phyloP scores from a whole-genome alignment of 306 rosid genomes.

The Vicia faba region DNA sequence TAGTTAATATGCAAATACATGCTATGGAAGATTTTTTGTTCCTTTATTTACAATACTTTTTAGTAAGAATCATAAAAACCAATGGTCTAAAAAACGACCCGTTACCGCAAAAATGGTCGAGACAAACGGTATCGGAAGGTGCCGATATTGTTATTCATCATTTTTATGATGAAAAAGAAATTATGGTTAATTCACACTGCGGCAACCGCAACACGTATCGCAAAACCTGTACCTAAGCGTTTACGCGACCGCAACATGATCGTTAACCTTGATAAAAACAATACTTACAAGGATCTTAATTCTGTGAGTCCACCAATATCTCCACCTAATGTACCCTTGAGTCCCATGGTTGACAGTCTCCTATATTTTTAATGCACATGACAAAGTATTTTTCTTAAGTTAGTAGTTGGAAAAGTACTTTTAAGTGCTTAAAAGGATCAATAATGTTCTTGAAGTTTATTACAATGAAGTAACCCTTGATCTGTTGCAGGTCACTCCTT shows the following conservation, averaged over 20 bases:
- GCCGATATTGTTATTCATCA: too few relatives aligned
- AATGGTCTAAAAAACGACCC: too few relatives aligned
- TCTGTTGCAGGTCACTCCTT: constrained; percentile 77
- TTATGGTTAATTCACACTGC: too few relatives aligned
- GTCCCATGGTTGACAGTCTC: constrained; percentile 70
- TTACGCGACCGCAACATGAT: too few relatives aligned
- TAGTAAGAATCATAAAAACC: too few relatives aligned
- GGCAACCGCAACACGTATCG: too few relatives aligned
- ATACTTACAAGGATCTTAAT: constrained; percentile 73
- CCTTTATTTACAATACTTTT: neutral
- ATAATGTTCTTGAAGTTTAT: constrained; percentile 19
- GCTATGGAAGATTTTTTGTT: constrained; percentile 28
- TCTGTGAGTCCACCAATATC: constrained; percentile 71
- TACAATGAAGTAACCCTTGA: constrained; percentile 86
- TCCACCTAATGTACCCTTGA: constrained; percentile 66
- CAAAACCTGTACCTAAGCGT: too few relatives aligned
- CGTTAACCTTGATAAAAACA: too few relatives aligned
- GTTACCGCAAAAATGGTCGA: too few relatives aligned
- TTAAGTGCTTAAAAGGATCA: constrained; percentile 8
- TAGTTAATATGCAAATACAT: constrained; percentile 26
- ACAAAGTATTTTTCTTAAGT: neutral
- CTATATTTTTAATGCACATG: constrained; percentile 43
- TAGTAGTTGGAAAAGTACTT: constrained; percentile 13
- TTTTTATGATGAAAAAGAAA: too few relatives aligned
- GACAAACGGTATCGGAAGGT: too few relatives aligned